A percentile compares a stretch with the other conserved stretches of the same genome.
These are phyloP conservation scores for Nitzschia putrida DNA, from an alignment of 108 stramenopile genomes.

Conservation along the genomic window DNA sequence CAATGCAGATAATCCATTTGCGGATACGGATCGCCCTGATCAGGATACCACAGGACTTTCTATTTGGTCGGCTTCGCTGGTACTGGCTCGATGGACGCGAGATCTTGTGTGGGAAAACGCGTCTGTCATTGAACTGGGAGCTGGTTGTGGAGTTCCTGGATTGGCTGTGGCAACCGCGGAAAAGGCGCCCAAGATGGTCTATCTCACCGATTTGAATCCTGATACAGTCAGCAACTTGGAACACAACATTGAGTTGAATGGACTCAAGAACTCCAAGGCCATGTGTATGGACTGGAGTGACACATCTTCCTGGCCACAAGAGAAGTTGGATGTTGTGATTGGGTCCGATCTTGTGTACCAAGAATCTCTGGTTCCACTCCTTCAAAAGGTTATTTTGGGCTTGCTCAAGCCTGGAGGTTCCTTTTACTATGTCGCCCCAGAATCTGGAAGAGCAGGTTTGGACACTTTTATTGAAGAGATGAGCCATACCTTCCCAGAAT, in stretches of 20 bases:
- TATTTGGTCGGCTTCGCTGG: slow-evolving; percentile 82
- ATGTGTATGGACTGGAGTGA: slow-evolving; percentile 81
- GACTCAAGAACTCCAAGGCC: slow-evolving; percentile 18
- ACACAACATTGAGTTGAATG: slow-evolving; percentile 74
- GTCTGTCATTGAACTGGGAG: slow-evolving; percentile 76
- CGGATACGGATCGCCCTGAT: slow-evolving; percentile 51
- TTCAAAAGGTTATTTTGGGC: slow-evolving; percentile 61
- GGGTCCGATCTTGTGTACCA: slow-evolving; percentile 89
- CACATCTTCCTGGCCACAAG: slow-evolving; percentile 69
- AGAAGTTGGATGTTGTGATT: slow-evolving; percentile 73
- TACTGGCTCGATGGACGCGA: slow-evolving; percentile 78
- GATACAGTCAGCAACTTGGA: slow-evolving; percentile 73
- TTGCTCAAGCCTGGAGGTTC: slow-evolving; percentile 37
- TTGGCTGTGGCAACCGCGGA: slow-evolving; percentile 19
- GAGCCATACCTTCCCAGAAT: slow-evolving; percentile 38
- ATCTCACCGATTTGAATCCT: slow-evolving; percentile 76
- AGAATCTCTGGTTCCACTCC: slow-evolving; percentile 73
- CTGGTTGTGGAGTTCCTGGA: slow-evolving; percentile 70
- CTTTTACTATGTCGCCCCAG: slow-evolving; percentile 69
- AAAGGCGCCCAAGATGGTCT: slow-evolving; percentile 35
- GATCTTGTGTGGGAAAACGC: slow-evolving; percentile 35
- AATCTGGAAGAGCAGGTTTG: slow-evolving; percentile 59
- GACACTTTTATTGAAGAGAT: slow-evolving; percentile 61
- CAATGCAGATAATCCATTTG: slow-evolving; percentile 80
- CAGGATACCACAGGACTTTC: slow-evolving; percentile 85